phyloP scores from a whole-genome alignment of 192 early-diverging fungal species.

The Lunasporangiospora selenospora region DNA sequence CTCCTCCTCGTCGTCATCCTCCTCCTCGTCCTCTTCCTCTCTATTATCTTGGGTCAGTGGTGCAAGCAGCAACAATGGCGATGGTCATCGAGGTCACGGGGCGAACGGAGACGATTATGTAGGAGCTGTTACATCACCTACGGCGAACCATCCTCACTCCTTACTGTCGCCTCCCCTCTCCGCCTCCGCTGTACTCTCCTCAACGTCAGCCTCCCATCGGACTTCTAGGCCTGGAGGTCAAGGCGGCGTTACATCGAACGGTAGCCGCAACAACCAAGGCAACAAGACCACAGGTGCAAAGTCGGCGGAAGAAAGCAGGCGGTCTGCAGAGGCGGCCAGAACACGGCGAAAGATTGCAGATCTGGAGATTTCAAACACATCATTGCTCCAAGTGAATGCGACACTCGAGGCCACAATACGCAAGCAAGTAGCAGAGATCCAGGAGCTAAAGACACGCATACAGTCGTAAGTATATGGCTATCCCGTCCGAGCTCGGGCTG shows the following conservation, averaged over 20 bases:
- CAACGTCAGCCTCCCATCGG: too few species aligned
- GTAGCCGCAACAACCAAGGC: constrained; percentile 15
- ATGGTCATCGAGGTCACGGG: too few species aligned
- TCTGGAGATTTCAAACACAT: constrained; percentile 63
- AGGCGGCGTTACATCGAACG: too few species aligned
- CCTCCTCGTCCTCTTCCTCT: constrained; percentile 35
- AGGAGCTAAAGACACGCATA: constrained; percentile 51
- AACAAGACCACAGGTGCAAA: background rate
- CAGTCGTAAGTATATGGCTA: constrained; percentile 26
- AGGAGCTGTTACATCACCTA: too few species aligned
- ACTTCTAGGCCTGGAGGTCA: too few species aligned
- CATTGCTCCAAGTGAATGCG: constrained; percentile 55
- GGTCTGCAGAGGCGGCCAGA: constrained; percentile 28
- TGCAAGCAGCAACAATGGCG: too few species aligned
- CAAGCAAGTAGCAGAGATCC: constrained; percentile 56
- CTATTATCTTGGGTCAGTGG: constrained; percentile 34
- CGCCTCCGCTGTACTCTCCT: too few species aligned
- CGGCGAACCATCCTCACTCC: too few species aligned
- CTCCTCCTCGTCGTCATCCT: constrained; percentile 31
- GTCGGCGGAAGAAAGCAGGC: constrained; percentile 14
- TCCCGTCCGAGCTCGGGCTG: background rate
- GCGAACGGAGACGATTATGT: too few species aligned
- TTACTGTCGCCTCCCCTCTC: too few species aligned
- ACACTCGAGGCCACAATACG: constrained; percentile 57
- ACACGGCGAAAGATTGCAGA: constrained; percentile 55